Evolutionary conservation across 1,284 basidiomycete genomes (phyloP).

Genomic region (Sanghuangporus weigelae): DNA sequence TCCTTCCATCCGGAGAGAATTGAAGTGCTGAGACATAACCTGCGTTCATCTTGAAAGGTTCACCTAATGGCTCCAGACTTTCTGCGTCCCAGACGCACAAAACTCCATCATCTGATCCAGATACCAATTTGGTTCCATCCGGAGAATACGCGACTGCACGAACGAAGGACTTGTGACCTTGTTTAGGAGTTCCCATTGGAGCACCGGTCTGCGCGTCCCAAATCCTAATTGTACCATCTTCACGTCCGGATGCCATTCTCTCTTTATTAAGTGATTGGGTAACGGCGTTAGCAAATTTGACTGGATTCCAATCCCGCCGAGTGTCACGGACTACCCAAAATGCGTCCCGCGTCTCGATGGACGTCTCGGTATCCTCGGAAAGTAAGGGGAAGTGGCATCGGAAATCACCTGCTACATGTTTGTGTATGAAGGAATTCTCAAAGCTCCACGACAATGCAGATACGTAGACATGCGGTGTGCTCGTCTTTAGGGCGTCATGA

Average conservation of each 20-base stretch:
- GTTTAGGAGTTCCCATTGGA: background rate
- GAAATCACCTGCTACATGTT: background rate
- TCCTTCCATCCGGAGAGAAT: background rate
- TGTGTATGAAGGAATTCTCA: background rate
- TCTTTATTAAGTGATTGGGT: background rate
- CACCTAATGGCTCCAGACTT: background rate
- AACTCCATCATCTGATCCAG: background rate
- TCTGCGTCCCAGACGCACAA: background rate
- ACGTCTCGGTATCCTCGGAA: background rate
- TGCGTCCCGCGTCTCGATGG: background rate
- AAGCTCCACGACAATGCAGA: background rate
- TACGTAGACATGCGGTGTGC: background rate
- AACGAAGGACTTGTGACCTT: background rate
- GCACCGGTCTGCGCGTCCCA: background rate
- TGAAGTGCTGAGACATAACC: background rate
- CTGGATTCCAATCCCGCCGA: background rate
- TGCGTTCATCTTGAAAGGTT: background rate
- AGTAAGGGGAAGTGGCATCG: background rate
- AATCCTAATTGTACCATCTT: background rate
- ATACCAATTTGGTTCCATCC: background rate
- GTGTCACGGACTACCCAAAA: background rate
- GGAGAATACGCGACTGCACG: background rate
- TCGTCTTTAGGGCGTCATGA: background rate
- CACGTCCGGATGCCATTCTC: background rate
- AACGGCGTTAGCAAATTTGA: background rate